Conservation (phyloP, 2,329 filamentous ascomycete species). For the Alternaria sp. region DNA sequence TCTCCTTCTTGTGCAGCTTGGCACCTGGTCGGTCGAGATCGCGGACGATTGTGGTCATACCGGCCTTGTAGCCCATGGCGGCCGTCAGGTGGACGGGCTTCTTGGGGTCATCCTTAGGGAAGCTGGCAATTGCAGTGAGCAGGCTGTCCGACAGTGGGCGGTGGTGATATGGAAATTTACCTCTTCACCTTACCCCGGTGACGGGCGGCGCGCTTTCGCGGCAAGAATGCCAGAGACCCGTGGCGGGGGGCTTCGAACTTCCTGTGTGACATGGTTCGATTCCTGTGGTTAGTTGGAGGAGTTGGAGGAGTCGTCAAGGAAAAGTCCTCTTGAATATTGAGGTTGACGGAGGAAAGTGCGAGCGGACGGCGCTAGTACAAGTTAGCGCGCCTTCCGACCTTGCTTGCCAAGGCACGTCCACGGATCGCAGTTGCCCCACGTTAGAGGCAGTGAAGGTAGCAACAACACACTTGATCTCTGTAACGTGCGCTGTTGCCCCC, state of each 20-base stretch:
- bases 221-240: constrained; percentile 70
- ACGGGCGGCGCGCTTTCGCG: constrained; percentile 84
- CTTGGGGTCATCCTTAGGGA: constrained; percentile 99
- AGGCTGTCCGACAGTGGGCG: constrained; percentile 22
- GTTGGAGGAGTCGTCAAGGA: too few species aligned
- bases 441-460: constrained; percentile 22
- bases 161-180: constrained; percentile 67
- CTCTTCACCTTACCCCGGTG: constrained; percentile 99
- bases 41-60: constrained; percentile 99
- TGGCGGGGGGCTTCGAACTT: constrained; percentile 91
- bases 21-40: constrained; percentile 98
- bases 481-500: constrained; percentile 33
- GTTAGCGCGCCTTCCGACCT: constrained; percentile 2
- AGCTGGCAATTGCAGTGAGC: constrained; percentile 62
- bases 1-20: constrained; percentile 90
- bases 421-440: constrained; percentile 12
- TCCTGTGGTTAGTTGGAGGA: constrained; percentile 39
- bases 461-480: constrained; percentile 29
- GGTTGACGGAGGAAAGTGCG: constrained; percentile 5
- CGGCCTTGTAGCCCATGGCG: constrained; percentile 99
- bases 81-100: constrained; percentile 99
- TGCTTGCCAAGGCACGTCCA: not conserved
- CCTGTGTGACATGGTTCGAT: constrained; percentile 62
- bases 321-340: constrained; percentile 2
- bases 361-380: constrained; percentile 4